Evolutionary conservation across 371 early-diverging fungal genomes (phyloP).

Genomic region (Blakeslea trispora): DNA sequence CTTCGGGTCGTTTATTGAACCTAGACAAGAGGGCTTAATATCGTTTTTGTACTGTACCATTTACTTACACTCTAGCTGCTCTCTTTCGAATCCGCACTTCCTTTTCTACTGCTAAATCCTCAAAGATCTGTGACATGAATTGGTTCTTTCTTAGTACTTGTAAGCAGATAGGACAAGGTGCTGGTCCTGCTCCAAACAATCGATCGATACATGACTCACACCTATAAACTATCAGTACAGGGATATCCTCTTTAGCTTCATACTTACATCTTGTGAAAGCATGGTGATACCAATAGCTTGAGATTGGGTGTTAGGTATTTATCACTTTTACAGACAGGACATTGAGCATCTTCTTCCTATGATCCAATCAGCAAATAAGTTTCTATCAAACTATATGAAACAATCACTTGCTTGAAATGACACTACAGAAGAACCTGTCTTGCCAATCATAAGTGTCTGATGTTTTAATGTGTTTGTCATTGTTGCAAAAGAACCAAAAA

Average conservation of each 20-base stretch:
- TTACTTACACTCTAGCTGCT: slow-evolving; percentile 72
- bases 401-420: slow-evolving; percentile 46
- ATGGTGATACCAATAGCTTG: slow-evolving; percentile 93
- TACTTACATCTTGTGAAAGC: slow-evolving; percentile 96
- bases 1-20: slow-evolving; percentile 91
- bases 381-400: too few species aligned
- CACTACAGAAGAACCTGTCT: slow-evolving; percentile 46
- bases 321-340: slow-evolving; percentile 96
- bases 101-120: slow-evolving; percentile 92
- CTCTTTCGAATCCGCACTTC: slow-evolving; percentile 90
- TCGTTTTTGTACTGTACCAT: too few species aligned
- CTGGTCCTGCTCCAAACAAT: slow-evolving; percentile 83
- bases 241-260: too few species aligned
- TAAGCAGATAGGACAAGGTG: slow-evolving; percentile 92
- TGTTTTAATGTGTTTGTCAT: slow-evolving; percentile 31
- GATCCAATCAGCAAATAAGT: background rate
- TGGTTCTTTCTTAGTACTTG: slow-evolving; percentile 80
- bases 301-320: slow-evolving; percentile 93
- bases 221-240: too few species aligned
- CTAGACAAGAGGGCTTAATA: slow-evolving; percentile 29
- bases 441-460: slow-evolving; percentile 45
- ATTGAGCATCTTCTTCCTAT: slow-evolving; percentile 76
- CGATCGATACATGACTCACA: slow-evolving; percentile 92
- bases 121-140: slow-evolving; percentile 90
- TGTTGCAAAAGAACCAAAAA: too few species aligned